Evolutionary conservation across 495 filamentous ascomycete species (phyloP).

Genomic region (Hyaloscypha bicolor): DNA sequence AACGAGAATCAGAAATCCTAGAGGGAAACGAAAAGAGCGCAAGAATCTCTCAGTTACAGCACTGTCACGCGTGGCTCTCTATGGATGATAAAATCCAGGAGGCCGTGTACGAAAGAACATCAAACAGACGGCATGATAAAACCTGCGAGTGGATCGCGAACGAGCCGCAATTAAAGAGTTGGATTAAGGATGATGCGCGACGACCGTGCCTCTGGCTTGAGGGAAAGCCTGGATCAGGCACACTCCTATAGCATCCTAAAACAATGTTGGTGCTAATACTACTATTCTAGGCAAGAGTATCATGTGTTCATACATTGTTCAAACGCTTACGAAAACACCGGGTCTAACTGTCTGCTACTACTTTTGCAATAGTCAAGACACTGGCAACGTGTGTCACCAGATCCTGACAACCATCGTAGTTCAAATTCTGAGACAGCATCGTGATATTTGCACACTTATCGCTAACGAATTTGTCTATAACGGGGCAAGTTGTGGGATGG

Average conservation of each 20-base stretch:
- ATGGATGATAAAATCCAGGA: constrained; percentile 1
- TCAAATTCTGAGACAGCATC: constrained; percentile 9
- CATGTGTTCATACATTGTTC: neutral
- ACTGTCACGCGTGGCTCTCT: neutral
- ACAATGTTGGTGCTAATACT: neutral
- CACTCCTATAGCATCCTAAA: neutral
- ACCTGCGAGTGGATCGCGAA: neutral
- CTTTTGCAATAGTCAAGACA: neutral
- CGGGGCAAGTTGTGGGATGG: constrained; percentile 2
- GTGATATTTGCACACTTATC: neutral
- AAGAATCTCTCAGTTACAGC: constrained; percentile 1
- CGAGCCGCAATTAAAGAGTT: neutral
- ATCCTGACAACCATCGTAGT: neutral
- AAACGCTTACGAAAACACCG: neutral
- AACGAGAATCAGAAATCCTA: constrained; percentile 1
- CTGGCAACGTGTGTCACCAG: neutral
- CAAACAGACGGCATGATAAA: neutral
- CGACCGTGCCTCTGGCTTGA: neutral
- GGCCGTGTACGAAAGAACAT: neutral
- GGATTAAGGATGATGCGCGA: neutral
- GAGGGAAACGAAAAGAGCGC: neutral
- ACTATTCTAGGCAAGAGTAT: neutral
- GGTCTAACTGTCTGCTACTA: neutral
- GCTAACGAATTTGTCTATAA: constrained; percentile 14
- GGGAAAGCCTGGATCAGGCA: neutral